phyloP scores from a whole-genome alignment of 2,329 filamentous ascomycete genomes.

The Hortaea werneckii region DNA sequence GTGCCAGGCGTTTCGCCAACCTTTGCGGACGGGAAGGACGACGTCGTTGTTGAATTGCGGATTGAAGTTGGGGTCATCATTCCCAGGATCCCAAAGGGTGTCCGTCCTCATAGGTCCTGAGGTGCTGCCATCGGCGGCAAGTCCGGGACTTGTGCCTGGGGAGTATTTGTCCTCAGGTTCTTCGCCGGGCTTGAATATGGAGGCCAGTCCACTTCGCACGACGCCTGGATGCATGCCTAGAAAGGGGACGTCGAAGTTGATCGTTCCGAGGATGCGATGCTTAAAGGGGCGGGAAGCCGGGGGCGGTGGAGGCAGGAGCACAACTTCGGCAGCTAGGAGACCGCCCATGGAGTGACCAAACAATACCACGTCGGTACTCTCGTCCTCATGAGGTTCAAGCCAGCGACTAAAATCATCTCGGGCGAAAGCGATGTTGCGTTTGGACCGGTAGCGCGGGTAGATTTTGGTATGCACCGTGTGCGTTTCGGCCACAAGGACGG shows the following conservation, averaged over 20 bases:
- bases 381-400: conserved; percentile 66
- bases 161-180: conserved; percentile 22
- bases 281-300: conserved; percentile 40
- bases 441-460: conserved; percentile 70
- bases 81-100: conserved; percentile 16
- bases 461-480: conserved; percentile 81
- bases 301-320: conserved; percentile 42
- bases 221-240: conserved; percentile 84
- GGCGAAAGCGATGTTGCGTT: conserved; percentile 60
- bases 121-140: not conserved
- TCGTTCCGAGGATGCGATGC: conserved; percentile 67
- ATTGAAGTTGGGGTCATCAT: conserved; percentile 57
- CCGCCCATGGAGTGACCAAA: conserved; percentile 88
- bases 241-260: conserved; percentile 79
- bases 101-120: conserved; percentile 9
- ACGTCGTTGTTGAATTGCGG: conserved; percentile 67
- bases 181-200: conserved; percentile 53
- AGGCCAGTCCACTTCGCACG: conserved; percentile 68
- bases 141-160: not conserved
- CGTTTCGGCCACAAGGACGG: conserved; percentile 54
- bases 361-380: conserved; percentile 67
- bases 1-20: conserved; percentile 57
- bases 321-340: conserved; percentile 68
- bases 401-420: conserved; percentile 75
- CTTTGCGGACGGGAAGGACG: conserved; percentile 56